Conservation (phyloP, 805 yeast species). For the Ogataea ramenticola region DNA sequence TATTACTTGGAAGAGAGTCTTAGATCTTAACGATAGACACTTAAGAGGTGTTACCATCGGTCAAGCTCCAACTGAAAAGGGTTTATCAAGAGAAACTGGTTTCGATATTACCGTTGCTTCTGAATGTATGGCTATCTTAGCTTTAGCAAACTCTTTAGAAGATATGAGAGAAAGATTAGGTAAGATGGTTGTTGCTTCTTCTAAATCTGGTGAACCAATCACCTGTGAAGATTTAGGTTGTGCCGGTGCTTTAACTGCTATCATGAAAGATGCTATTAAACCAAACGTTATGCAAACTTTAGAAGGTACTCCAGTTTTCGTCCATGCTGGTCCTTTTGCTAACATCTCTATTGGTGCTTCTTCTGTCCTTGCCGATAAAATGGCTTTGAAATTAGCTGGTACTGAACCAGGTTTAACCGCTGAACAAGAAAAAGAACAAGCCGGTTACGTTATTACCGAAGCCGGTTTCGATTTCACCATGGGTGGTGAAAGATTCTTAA, state of each 20-base stretch:
- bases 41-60: slow-evolving; percentile 86
- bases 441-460: slow-evolving; percentile 91
- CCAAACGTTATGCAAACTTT: slow-evolving; percentile 96
- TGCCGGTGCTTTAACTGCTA: slow-evolving; percentile 93
- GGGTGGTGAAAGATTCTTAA: slow-evolving; percentile 98
- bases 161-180: slow-evolving; percentile 90
- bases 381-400: slow-evolving; percentile 88
- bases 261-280: slow-evolving; percentile 91
- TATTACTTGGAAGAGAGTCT: slow-evolving; percentile 87
- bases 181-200: slow-evolving; percentile 81
- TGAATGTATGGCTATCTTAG: slow-evolving; percentile 93
- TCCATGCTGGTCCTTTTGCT: slow-evolving; percentile 98
- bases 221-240: slow-evolving; percentile 93
- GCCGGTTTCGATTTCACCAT: slow-evolving; percentile 98
- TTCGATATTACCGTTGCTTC: slow-evolving; percentile 96
- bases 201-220: slow-evolving; percentile 66
- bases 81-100: slow-evolving; percentile 77
- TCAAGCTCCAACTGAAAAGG: slow-evolving; percentile 89
- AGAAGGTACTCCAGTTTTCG: slow-evolving; percentile 96
- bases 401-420: slow-evolving; percentile 35
- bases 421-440: slow-evolving; percentile 29
- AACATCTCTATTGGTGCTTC: slow-evolving; percentile 96
- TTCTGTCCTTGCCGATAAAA: slow-evolving; percentile 86
- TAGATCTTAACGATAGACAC: slow-evolving; percentile 90
- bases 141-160: slow-evolving; percentile 65